Base-by-base conservation (phyloP, 2,329 filamentous ascomycete species). In the Cladosporium sp. region DNA sequence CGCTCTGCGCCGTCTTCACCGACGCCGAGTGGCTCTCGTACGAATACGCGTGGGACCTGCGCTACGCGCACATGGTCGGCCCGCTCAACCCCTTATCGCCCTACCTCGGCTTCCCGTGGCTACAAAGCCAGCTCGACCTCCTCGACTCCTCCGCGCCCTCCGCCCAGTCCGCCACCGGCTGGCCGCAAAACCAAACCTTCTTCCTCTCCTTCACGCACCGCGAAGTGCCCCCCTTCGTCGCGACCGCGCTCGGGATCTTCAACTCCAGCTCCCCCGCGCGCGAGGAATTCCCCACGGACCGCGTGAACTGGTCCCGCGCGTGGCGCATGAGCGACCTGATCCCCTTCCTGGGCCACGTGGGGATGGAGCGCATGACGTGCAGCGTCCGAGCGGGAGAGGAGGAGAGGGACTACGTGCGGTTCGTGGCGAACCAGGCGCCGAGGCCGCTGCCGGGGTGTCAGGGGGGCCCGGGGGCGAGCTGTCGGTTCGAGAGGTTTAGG, bases 1-100 rank as follows among this genome's bases (percentile, higher is more conserved):
- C 43, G 4, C 49, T 57, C 14, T 57, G 55, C 43, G 22, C 16
- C 22, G 43, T 54, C 31, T 59, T 59, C 45, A 57, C 55, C 13
- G 54, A 56, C 40, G 50, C 44, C 14, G 57, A 59, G 42, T 59
- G 57, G 57, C 55, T 59, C 50, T 55, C 54, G 5, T 59, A 57
- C 28, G 57, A 59, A 33, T 59, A 59, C 34, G 50, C 53, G 14
- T 55, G 53, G 53, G 57, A 59, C 22, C 43, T 59, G 31, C 55
- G 53, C 22, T 59, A 59, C 37, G 38, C 50, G 9, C 46, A 56
- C 45, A 59, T 57, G 55, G 55, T 57, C 9, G 57, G 57, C 13
- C 55, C 48, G 16, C 33, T 50, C 33, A 59, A 59, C 31, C 53
- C 49, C 7, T 44, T 57, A 2, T 55, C 55, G 6, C 53, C 55